A percentile compares a stretch with the other conserved stretches of the same genome.
phyloP scores from a whole-genome alignment of 345 rosid genomes.

The Eucalyptus microcorys region DNA sequence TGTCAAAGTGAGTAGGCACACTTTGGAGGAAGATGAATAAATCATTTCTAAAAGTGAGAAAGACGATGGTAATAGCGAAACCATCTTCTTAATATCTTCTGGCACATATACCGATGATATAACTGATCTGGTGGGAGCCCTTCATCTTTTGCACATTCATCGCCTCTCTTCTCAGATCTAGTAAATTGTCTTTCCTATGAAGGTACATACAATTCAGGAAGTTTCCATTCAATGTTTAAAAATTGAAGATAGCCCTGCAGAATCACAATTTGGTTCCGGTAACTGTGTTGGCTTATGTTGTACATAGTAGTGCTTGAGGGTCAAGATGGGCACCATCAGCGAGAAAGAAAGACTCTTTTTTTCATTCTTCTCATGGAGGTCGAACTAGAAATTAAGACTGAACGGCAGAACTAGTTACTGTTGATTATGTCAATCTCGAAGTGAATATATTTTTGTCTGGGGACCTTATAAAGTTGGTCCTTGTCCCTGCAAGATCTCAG shows the following conservation, averaged over 20 bases:
- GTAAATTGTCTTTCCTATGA: not conserved
- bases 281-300: not conserved
- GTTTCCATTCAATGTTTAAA: not conserved
- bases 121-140: not conserved
- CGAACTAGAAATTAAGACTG: not conserved
- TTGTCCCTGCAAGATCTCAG: not conserved
- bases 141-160: not conserved
- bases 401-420: not conserved
- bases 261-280: not conserved
- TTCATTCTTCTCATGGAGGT: not conserved
- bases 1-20: constrained; percentile 50
- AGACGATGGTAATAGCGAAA: not conserved
- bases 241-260: not conserved
- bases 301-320: not conserved
- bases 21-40: constrained; percentile 3
- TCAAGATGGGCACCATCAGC: not conserved
- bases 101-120: not conserved
- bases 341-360: not conserved
- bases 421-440: not conserved
- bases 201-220: not conserved
- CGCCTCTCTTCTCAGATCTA: not conserved
- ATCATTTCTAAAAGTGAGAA: not conserved
- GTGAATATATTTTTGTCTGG: not conserved
- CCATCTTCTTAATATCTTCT: not conserved
- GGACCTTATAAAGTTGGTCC: not conserved